Base-by-base conservation (phyloP, 2,329 filamentous ascomycete species). In the Arachnomyces sp. region DNA sequence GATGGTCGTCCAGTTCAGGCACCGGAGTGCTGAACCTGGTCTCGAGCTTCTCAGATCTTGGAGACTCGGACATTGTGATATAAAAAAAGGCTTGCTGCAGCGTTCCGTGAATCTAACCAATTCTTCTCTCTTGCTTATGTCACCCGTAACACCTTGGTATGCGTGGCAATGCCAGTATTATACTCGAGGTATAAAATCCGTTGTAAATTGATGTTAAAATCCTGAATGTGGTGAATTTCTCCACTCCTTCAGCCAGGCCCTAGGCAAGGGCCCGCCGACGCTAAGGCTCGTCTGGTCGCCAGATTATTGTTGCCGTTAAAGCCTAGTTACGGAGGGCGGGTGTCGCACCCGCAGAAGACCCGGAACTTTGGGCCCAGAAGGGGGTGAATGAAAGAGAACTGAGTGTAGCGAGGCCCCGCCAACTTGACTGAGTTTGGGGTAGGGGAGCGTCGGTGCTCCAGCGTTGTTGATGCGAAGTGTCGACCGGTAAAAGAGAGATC, bases 261-360 rank as follows among this genome's bases (percentile, higher is more conserved):
- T 58, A 57, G 48, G 45, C 47, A 55, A 61, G 63, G 63, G 62
- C 52, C 59, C 63, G 62, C 55, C 57, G 59, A 54, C 54, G 55
- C 55, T 58, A 54, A 52, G 51, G 53, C 46, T 54, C 56, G 54
- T 57, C 48, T 53, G 55, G 49, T 49, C 54, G 53, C 57, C 62
- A 65, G 62, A 54, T 50, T 52, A 48, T 45, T 40, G 38, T 44
- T 45, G 46, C 45, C 44, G 44, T 50, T 51, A 52, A 65, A 65
- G 64, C 55, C 74, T 67, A 90, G 71, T 95, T 96, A 96, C 76
- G 90, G 90, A 65, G 92, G 90, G 72, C 94, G 90, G 75, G 88
- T 92, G 75, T 92, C 86, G 74, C 88, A 86, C 84, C 90, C 89
- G 75, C 82, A 82, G 68, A 90, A 90, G 80, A 93, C 88, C 88